phyloP scores from a whole-genome alignment of 176 grass and related monocot genomes.

The Paspalum vaginatum region DNA sequence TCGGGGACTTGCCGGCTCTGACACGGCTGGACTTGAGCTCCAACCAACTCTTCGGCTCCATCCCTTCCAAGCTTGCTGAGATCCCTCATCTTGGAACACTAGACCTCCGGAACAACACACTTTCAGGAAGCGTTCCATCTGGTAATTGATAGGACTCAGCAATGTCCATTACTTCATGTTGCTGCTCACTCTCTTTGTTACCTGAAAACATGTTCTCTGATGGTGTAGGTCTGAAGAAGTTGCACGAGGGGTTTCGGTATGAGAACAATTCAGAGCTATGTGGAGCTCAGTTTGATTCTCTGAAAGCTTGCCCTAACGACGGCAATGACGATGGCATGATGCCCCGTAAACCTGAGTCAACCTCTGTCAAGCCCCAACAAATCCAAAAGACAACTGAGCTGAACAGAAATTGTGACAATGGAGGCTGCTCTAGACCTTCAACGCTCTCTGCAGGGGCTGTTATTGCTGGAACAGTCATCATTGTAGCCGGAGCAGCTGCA shows the following conservation, averaged over 20 bases:
- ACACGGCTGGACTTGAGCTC: slow-evolving; percentile 80
- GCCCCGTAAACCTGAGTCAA: slow-evolving; percentile 78
- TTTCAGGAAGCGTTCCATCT: slow-evolving; percentile 79
- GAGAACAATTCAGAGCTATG: slow-evolving; percentile 73
- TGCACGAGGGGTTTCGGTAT: slow-evolving; percentile 61
- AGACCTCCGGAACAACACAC: slow-evolving; percentile 68
- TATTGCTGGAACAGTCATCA: slow-evolving; percentile 55
- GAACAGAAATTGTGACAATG: slow-evolving; percentile 27
- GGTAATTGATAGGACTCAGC: slow-evolving; percentile 46
- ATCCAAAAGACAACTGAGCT: slow-evolving; percentile 47
- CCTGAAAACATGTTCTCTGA: slow-evolving; percentile 24
- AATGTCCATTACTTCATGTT: not conserved
- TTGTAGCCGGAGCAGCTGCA: slow-evolving; percentile 45
- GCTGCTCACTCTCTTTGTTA: not conserved
- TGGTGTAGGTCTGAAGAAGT: slow-evolving; percentile 63
- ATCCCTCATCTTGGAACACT: slow-evolving; percentile 55
- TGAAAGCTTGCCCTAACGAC: slow-evolving; percentile 52
- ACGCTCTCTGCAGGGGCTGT: slow-evolving; percentile 49
- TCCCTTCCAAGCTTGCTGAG: slow-evolving; percentile 67
- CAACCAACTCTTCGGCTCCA: slow-evolving; percentile 76
- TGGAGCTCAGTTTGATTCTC: slow-evolving; percentile 60
- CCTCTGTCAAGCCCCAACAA: slow-evolving; percentile 50
- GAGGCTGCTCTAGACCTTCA: slow-evolving; percentile 35
- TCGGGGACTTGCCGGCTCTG: slow-evolving; percentile 60
- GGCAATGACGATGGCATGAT: slow-evolving; percentile 30